Evolutionary conservation across 129 eudicot genomes (phyloP).

Genomic region (Gnaphalium uliginosum): DNA sequence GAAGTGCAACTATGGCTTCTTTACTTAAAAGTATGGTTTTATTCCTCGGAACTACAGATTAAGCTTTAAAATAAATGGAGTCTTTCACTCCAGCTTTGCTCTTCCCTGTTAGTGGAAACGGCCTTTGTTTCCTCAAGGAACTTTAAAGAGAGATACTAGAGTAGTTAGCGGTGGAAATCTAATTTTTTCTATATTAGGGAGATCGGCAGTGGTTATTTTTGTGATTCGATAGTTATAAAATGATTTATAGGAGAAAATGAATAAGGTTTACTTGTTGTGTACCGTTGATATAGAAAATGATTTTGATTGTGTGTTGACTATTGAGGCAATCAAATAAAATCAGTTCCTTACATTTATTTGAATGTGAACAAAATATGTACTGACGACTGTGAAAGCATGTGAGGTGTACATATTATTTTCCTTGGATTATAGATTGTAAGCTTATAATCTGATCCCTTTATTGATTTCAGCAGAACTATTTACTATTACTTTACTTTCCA

Average conservation of each 20-base stretch:
- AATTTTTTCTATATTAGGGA: neutral
- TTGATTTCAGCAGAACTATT: neutral
- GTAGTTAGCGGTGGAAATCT: neutral
- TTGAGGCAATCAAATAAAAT: neutral
- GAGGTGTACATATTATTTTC: neutral
- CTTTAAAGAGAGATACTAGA: neutral
- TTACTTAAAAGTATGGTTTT: neutral
- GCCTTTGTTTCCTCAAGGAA: neutral
- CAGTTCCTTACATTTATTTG: neutral
- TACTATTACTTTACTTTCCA: neutral
- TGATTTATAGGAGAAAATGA: neutral
- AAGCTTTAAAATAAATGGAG: neutral
- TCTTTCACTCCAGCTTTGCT: neutral
- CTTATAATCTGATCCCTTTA: neutral
- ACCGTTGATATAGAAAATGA: neutral
- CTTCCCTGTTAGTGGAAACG: neutral
- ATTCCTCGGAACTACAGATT: neutral
- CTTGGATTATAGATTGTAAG: neutral
- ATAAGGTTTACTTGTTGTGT: neutral
- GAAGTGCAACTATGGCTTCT: neutral
- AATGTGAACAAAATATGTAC: neutral
- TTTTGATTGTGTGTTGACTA: neutral
- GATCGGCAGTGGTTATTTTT: neutral
- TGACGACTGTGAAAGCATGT: neutral
- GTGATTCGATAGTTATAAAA: neutral